Conservation (phyloP, 108 stramenopile genomes). For the Pelagomonas calceolata region DNA sequence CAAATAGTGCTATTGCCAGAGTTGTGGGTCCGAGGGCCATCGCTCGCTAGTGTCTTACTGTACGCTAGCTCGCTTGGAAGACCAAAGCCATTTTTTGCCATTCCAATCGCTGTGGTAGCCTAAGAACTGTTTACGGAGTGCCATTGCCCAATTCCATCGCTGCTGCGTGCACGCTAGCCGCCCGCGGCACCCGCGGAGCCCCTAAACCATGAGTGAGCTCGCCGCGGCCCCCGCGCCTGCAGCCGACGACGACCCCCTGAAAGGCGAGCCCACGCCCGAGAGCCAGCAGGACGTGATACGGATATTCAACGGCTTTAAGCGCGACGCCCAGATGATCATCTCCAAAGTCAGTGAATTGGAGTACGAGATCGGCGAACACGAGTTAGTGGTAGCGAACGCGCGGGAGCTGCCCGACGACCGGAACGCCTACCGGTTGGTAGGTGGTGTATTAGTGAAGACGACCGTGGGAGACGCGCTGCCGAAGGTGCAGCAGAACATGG, state of each 20-base stretch:
- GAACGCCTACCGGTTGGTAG: neutral
- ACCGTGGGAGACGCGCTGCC: neutral
- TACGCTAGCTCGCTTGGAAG: too few relatives aligned
- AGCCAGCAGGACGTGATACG: neutral
- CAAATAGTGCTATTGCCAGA: too few relatives aligned
- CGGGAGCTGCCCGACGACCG: neutral
- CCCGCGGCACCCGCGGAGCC: too few relatives aligned
- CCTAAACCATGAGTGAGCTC: too few relatives aligned
- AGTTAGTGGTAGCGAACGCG: neutral
- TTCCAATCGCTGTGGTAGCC: too few relatives aligned
- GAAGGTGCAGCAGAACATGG: neutral
- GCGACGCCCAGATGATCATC: neutral
- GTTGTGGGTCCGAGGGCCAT: too few relatives aligned
- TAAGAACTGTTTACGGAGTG: too few relatives aligned
- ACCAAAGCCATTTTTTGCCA: too few relatives aligned
- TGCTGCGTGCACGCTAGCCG: too few relatives aligned
- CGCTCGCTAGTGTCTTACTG: too few relatives aligned
- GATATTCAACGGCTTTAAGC: neutral
- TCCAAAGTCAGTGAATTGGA: neutral
- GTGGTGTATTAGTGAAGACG: neutral
- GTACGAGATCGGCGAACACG: neutral
- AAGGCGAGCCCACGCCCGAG: neutral
- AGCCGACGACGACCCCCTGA: neutral
- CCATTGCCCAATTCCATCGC: too few relatives aligned
- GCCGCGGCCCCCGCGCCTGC: neutral